Evolutionary conservation across 2,329 filamentous ascomycete species (phyloP), one percentile per base, ranked within the genome.

Genomic region (Aspergillus puulaauensis): DNA sequence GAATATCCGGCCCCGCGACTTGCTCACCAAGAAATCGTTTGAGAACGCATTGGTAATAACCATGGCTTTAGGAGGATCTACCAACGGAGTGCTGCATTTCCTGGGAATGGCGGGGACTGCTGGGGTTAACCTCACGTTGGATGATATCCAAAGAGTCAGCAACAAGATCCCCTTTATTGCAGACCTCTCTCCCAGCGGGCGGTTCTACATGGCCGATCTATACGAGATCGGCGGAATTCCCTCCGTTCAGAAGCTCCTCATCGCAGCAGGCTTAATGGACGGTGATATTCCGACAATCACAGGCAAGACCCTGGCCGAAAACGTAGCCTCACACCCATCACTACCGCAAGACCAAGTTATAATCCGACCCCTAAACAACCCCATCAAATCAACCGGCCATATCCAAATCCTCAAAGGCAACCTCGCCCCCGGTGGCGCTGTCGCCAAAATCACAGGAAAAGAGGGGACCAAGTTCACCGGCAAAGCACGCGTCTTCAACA

Each of bases 401-500:
- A 83, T 98, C 59, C 91, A 93, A 74, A 90, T 98, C 59, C 83
- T 98, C 3, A 84, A 85, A 59, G 93, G 93, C 19, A 96, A 96
- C 73, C 83, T 97, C 33, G 91, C 93, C 3, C 93, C 93, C 1
- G 89, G 87, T 11, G 93, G 93, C 35, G 90, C 93, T 1, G 93
- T 98, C 1, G 93, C 92, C 59, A 98, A 98, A 76, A 97, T 98
- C 74, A 97, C 93, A 0, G 93, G 93, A 37, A 97, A 97, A 73
- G 93, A 98, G 74, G 93, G 93, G 2, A 82, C 92, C 6, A 80
- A 77, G 12, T 98, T 98, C 75, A 88, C 82, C 0, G 93, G 93
- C 49, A 86, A 86, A 63, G 93, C 91, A 0, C 83, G 87, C 19
- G 90, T 96, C 46, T 98, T 95, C 73, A 81, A 97, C 75, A 93